Evolutionary conservation across 1,284 basidiomycete species (phyloP).

Genomic region (Ceratobasidium sp.): DNA sequence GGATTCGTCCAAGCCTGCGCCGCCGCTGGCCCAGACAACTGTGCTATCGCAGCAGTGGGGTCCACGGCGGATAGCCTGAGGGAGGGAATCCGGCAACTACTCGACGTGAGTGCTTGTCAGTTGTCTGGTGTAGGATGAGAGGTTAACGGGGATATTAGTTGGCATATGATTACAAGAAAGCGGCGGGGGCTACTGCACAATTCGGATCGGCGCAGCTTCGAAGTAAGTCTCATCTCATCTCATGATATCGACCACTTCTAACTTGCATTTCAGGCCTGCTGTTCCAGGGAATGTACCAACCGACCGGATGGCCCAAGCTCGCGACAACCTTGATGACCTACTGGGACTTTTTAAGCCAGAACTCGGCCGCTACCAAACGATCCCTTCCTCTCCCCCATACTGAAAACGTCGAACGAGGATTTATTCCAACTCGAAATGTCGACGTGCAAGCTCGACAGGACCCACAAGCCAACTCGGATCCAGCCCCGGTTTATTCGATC

Average conservation of each 20-base stretch:
- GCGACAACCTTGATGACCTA: conserved; percentile 6
- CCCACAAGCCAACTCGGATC: conserved; percentile 1
- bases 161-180: conserved; percentile 25
- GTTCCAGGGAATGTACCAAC: conserved; percentile 33
- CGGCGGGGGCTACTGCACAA: not conserved
- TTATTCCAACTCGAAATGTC: too few species aligned
- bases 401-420: too few species aligned
- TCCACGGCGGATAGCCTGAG: conserved; percentile 3
- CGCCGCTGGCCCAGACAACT: conserved; percentile 23
- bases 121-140: too few species aligned
- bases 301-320: conserved; percentile 31
- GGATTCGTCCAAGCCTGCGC: conserved; percentile 41
- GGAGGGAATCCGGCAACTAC: not conserved
- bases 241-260: not conserved
- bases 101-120: not conserved
- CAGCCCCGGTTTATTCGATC: conserved; percentile 13
- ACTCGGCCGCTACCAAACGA: not conserved
- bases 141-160: not conserved
- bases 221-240: not conserved
- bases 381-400: not conserved
- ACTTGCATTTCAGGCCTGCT: conserved; percentile 14
- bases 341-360: not conserved
- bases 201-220: conserved; percentile 21
- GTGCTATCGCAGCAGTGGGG: conserved; percentile 23
- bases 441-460: not conserved